Evolutionary conservation across 2,329 filamentous ascomycete species (phyloP).

Genomic region (Aspergillus sclerotialis): DNA sequence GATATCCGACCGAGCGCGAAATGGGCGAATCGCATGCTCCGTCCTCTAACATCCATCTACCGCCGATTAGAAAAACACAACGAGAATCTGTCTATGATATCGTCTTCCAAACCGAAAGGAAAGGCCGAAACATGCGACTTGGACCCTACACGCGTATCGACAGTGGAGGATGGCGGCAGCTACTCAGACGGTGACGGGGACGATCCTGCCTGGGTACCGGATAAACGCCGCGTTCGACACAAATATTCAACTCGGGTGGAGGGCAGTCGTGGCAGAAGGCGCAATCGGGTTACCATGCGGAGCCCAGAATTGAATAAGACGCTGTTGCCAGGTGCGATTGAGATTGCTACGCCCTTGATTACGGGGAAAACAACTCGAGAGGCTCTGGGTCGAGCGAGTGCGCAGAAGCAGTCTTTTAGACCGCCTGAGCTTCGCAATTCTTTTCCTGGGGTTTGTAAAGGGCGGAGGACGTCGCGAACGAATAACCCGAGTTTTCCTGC

Average conservation of each 20-base stretch:
- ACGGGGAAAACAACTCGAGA: constrained; percentile 26
- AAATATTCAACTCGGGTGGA: constrained; percentile 30
- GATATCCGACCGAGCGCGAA: constrained; percentile 32
- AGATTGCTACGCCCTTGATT: constrained; percentile 36
- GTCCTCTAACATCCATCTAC: constrained; percentile 34
- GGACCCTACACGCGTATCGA: constrained; percentile 4
- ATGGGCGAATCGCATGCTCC: constrained; percentile 39
- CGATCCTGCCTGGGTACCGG: constrained; percentile 36
- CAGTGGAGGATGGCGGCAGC: constrained; percentile 9
- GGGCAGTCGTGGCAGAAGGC: constrained; percentile 13
- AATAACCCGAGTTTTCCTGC: constrained; percentile 20
- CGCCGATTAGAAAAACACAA: constrained; percentile 35
- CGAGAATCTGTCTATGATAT: constrained; percentile 23
- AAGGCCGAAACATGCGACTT: constrained; percentile 3
- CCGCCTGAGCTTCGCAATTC: constrained; percentile 6
- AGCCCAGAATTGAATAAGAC: constrained; percentile 29
- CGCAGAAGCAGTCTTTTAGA: constrained; percentile 14
- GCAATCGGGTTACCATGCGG: constrained; percentile 23
- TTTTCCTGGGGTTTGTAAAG: constrained; percentile 2
- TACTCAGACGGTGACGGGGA: constrained; percentile 29
- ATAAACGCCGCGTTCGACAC: constrained; percentile 28
- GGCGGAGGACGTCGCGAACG: constrained; percentile 14
- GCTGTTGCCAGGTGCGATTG: constrained; percentile 32
- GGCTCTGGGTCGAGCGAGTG: constrained; percentile 10
- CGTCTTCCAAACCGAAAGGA: constrained; percentile 14